phyloP scores from a whole-genome alignment of 176 grass and related monocot genomes.

The Dendrocalamus sinicus region DNA sequence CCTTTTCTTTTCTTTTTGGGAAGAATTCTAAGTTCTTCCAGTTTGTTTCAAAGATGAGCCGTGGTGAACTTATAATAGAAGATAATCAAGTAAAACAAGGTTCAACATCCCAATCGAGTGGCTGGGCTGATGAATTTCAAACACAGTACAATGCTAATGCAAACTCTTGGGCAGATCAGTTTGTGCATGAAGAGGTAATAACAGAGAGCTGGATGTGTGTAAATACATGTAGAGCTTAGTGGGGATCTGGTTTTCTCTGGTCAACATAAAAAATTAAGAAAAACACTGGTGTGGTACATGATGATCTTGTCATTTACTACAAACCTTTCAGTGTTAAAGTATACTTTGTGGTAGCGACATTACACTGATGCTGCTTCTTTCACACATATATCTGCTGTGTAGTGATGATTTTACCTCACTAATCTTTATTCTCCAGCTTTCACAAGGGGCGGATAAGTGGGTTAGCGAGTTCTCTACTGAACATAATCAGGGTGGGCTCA shows the following conservation, averaged over 20 bases:
- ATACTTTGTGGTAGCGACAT: conserved; percentile 21
- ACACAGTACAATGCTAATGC: conserved; percentile 77
- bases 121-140: conserved; percentile 97
- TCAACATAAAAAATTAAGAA: not conserved
- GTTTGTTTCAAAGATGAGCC: conserved; percentile 99
- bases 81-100: conserved; percentile 98
- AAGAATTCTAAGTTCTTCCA: conserved; percentile 99
- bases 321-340: not conserved
- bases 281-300: conserved; percentile 3
- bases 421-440: conserved; percentile 59
- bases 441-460: conserved; percentile 79
- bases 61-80: conserved; percentile 94
- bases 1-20: conserved; percentile 40
- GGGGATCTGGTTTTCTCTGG: conserved; percentile 30
- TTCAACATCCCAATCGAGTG: conserved; percentile 65
- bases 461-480: conserved; percentile 78
- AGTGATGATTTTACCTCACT: conserved; percentile 44
- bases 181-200: conserved; percentile 83
- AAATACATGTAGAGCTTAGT: conserved; percentile 28
- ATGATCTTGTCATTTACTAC: conserved; percentile 21
- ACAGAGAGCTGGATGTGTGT: conserved; percentile 24
- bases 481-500: conserved; percentile 62
- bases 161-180: conserved; percentile 92
- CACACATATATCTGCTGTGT: conserved; percentile 3
- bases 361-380: conserved; percentile 8